Conservation (phyloP, 352 stramenopile genomes). For the Pythium brachiatum region DNA sequence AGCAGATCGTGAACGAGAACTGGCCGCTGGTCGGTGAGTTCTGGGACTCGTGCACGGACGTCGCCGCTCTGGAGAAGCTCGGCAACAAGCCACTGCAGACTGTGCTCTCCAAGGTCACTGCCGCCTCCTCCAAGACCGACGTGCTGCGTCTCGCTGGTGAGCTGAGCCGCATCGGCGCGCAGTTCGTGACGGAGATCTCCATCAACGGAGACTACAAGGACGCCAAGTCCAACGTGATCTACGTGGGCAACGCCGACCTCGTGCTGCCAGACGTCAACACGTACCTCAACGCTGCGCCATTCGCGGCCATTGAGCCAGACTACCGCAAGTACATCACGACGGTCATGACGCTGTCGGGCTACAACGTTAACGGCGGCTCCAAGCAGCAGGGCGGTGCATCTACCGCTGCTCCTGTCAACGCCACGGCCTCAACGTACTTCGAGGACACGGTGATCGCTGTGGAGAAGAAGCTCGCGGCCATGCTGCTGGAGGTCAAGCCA, state of each 20-base stretch:
- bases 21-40: slow-evolving; percentile 59
- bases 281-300: slow-evolving; percentile 67
- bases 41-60: slow-evolving; percentile 69
- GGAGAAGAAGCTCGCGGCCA: slow-evolving; percentile 57
- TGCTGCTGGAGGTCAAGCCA: slow-evolving; percentile 44
- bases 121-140: slow-evolving; percentile 31
- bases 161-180: slow-evolving; percentile 33
- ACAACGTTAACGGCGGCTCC: slow-evolving; percentile 15
- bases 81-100: slow-evolving; percentile 41
- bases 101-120: slow-evolving; percentile 37
- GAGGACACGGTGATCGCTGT: slow-evolving; percentile 61
- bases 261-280: slow-evolving; percentile 86
- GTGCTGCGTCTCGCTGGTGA: slow-evolving; percentile 40
- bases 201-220: slow-evolving; percentile 72
- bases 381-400: slow-evolving; percentile 1
- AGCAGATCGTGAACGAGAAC: slow-evolving; percentile 59
- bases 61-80: slow-evolving; percentile 38
- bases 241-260: slow-evolving; percentile 74
- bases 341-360: slow-evolving; percentile 38
- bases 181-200: slow-evolving; percentile 66
- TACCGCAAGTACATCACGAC: slow-evolving; percentile 43
- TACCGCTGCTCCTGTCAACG: neutral
- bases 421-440: slow-evolving; percentile 13
- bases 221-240: slow-evolving; percentile 66
- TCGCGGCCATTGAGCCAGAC: slow-evolving; percentile 33